Conservation (phyloP, 2,329 filamentous ascomycete species). For the Cryphonectria naterciae region DNA sequence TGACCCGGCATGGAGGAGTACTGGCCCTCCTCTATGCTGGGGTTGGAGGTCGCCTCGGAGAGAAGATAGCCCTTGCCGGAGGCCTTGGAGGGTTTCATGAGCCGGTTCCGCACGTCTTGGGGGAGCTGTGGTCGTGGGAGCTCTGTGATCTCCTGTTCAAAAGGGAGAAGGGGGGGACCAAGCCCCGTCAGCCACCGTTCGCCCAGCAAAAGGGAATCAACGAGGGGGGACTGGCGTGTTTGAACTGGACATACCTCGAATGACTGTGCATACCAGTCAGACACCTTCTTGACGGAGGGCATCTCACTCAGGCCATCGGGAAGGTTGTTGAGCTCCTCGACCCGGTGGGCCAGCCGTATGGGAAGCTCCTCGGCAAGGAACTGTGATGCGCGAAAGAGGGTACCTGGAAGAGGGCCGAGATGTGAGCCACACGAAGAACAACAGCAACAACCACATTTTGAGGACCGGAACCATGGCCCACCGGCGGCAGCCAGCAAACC, state of each 20-base stretch:
- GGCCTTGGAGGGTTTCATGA: conserved; percentile 69
- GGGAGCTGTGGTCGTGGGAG: conserved; percentile 78
- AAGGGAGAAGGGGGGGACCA: conserved; percentile 14
- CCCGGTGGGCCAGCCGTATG: conserved; percentile 93
- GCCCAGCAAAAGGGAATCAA: no score
- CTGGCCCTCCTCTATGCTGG: conserved; percentile 83
- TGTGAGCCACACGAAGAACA: conserved; percentile 17
- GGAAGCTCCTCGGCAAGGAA: conserved; percentile 98
- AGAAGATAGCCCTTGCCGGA: conserved; percentile 68
- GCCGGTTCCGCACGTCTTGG: conserved; percentile 74
- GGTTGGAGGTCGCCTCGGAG: conserved; percentile 84
- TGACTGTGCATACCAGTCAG: conserved; percentile 99
- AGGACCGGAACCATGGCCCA: neutral
- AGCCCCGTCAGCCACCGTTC: neutral
- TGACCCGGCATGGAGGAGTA: conserved; percentile 62
- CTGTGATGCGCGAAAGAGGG: conserved; percentile 94
- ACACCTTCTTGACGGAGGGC: conserved; percentile 92
- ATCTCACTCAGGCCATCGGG: conserved; percentile 97
- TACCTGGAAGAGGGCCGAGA: conserved; percentile 60
- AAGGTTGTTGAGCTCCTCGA: conserved; percentile 88
- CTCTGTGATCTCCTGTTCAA: conserved; percentile 82
- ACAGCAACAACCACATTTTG: neutral
- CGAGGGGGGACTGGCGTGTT: neutral
- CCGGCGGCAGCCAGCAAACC: conserved; percentile 36
- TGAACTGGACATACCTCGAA: conserved; percentile 75